These are phyloP conservation scores for Tremellales sp. DNA, from an alignment of 1,284 basidiomycete species.

Conservation along the genomic window DNA sequence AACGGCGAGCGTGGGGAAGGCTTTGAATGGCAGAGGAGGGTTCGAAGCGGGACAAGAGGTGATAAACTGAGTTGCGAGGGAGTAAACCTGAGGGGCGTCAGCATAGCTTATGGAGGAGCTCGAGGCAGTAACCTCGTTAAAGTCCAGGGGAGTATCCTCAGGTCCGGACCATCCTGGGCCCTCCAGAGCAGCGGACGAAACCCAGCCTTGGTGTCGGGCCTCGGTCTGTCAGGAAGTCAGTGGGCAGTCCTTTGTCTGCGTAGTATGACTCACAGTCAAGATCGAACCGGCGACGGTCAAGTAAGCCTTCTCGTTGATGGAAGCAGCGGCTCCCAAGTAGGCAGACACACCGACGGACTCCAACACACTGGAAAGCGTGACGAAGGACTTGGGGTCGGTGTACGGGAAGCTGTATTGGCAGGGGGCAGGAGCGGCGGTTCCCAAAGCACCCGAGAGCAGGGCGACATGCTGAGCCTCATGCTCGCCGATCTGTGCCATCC, in stretches of 20 bases:
- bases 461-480: conserved; percentile 57
- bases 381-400: conserved; percentile 55
- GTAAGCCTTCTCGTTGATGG: conserved; percentile 32
- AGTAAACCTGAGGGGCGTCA: conserved; percentile 26
- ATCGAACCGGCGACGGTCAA: conserved; percentile 50
- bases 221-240: conserved; percentile 52
- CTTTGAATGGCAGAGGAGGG: conserved; percentile 44
- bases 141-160: conserved; percentile 51
- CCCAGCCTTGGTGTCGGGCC: conserved; percentile 62
- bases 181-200: conserved; percentile 50
- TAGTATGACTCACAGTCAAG: conserved; percentile 2
- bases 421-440: conserved; percentile 51
- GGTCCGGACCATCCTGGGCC: conserved; percentile 54
- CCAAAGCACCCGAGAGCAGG: conserved; percentile 53
- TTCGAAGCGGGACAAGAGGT: conserved; percentile 30
- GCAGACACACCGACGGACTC: conserved; percentile 65
- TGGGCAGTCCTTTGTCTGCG: neutral
- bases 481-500: conserved; percentile 51
- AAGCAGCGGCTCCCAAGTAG: conserved; percentile 3
- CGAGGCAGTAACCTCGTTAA: conserved; percentile 12
- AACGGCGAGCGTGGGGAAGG: conserved; percentile 48
- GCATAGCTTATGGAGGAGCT: neutral
- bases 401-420: conserved; percentile 14
- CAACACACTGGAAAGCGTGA: conserved; percentile 49
- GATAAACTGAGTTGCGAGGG: conserved; percentile 22